Base-by-base conservation (phyloP, 148 eudicot species). In the Talinum fruticosum region DNA sequence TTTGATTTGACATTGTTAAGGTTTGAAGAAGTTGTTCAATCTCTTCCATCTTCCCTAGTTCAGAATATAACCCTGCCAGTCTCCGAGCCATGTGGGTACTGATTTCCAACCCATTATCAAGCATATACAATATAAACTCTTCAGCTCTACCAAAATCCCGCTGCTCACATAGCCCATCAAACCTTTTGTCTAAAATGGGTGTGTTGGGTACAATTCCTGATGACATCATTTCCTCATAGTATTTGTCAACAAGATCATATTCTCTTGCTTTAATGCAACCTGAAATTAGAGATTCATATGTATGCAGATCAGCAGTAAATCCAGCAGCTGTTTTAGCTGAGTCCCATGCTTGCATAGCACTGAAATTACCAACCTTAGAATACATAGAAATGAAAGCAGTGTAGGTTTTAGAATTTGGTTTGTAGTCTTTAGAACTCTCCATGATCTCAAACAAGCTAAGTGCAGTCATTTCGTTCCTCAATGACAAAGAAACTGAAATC, bases 391-490 rank as follows among this genome's bases (percentile, higher is more conserved):
- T 83, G 71, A 89, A 89, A 49, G 81, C 61, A 71, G 81, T 82
- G 61, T 85, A 89, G 23, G 89, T 89, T 41, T 82, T 76, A 8
- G 87, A 74, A 80, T 85, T 70, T 10, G 89, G 89, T 69, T 77
- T 83, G 59, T 84, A 87, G 69, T 53, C 70, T 21, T 82, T 86
- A 3, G 92, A 89, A 13, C 67, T 76, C 79, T 82, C 75, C 92
- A 89, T 89, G 28, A 83, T 76, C 76, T 89, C 92, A 75, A 85
- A 89, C 72, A 89, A 82, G 85, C 88, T 83, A 62, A 87, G 32
- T 3, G 92, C 88, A 47, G 89, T 89, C 69, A 85, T 26, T 49
- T 83, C 69, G 81, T 87, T 83, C 18, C 82, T 78, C 6, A 83
- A 83, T 44, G 82, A 82, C 51, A 84, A 68, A 62, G 85, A 85